A percentile compares a stretch with the other conserved stretches of the same genome.
Evolutionary conservation across 805 yeast genomes (phyloP).

Genomic region (Wickerhamomyces hampshirensis): DNA sequence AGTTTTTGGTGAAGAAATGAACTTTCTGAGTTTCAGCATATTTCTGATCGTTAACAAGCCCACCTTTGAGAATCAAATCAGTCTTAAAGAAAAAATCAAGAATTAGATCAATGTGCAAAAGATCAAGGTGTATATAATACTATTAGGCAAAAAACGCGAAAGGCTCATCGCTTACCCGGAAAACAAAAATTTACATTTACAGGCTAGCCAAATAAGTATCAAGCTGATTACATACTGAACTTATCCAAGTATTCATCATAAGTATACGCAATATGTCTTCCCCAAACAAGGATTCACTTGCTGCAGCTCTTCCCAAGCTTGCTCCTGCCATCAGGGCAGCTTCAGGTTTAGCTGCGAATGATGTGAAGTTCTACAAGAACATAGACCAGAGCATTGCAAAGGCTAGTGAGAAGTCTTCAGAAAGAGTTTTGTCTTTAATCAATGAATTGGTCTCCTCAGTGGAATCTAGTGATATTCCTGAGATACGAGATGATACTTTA

Average conservation of each 20-base stretch:
- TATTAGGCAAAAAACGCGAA: too few relatives aligned
- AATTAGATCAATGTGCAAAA: too few relatives aligned
- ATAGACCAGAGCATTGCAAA: constrained; percentile 45
- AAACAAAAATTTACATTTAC: not conserved
- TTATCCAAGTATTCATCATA: too few relatives aligned
- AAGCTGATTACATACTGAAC: too few relatives aligned
- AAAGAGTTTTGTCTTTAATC: constrained; percentile 39
- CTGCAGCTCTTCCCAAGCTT: constrained; percentile 37
- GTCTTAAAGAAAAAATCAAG: too few relatives aligned
- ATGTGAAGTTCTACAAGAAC: constrained; percentile 68
- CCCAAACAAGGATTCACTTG: too few relatives aligned
- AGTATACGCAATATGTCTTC: too few relatives aligned
- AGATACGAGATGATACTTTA: constrained; percentile 37
- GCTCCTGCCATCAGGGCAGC: constrained; percentile 60
- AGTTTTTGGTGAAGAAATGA: not conserved
- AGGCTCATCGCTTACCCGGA: not conserved
- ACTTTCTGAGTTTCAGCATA: not conserved
- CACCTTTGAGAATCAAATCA: too few relatives aligned
- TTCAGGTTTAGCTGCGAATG: constrained; percentile 69
- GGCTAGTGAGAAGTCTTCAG: constrained; percentile 36
- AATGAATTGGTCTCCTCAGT: constrained; percentile 39
- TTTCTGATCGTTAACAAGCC: not conserved
- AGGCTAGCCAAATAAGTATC: too few relatives aligned
- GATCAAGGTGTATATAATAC: too few relatives aligned
- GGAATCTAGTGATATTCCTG: constrained; percentile 23